Evolutionary conservation across 805 yeast genomes (phyloP).

Genomic region (Starmerella cellae): DNA sequence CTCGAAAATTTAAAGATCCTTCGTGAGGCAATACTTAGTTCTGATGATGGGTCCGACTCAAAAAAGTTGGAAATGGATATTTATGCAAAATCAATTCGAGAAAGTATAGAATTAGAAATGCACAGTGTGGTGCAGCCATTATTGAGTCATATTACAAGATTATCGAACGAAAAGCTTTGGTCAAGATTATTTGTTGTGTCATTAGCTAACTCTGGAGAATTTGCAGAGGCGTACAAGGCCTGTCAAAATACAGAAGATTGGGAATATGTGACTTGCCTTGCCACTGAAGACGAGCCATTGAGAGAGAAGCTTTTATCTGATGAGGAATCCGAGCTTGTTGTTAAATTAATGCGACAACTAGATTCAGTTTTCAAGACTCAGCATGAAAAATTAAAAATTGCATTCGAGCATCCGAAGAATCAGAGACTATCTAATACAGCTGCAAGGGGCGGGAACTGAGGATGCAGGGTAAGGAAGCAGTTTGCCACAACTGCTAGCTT

Average conservation of each 20-base stretch:
- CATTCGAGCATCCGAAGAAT: neutral
- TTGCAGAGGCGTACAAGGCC: conserved; percentile 5
- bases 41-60: neutral
- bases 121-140: conserved; percentile 6
- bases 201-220: conserved; percentile 9
- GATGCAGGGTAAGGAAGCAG: too few species aligned
- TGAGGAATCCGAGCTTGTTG: neutral
- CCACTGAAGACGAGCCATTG: conserved; percentile 8
- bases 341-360: conserved; percentile 6
- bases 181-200: conserved; percentile 1
- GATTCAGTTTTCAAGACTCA: neutral
- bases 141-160: conserved; percentile 3
- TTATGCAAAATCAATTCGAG: conserved; percentile 6
- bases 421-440: too few species aligned
- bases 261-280: conserved; percentile 5
- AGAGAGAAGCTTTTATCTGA: neutral
- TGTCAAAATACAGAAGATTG: neutral
- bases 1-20: conserved; percentile 8
- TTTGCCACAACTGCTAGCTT: too few species aligned
- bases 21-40: conserved; percentile 10
- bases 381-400: neutral
- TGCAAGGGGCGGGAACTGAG: too few species aligned
- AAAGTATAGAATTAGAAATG: conserved; percentile 3
- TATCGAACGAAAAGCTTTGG: neutral
- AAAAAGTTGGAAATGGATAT: conserved; percentile 3